phyloP scores from a whole-genome alignment of 2,329 filamentous ascomycete genomes.

The Rhinocladiella mackenziei region DNA sequence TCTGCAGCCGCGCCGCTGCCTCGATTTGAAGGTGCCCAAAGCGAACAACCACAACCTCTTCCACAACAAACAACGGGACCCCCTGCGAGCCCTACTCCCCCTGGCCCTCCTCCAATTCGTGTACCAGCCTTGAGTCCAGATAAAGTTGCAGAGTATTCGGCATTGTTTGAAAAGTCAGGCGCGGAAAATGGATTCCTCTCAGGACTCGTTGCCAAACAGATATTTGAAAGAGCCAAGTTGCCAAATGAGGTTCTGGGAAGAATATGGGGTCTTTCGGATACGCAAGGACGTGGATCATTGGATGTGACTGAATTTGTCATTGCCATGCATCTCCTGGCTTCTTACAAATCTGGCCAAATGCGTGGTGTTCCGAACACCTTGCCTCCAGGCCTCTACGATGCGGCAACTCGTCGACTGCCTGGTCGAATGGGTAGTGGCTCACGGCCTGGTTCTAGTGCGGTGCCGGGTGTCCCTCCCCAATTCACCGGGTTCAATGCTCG shows the following conservation, averaged over 20 bases:
- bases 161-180: slow-evolving; percentile 85
- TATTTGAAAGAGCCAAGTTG: slow-evolving; percentile 88
- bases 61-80: slow-evolving; percentile 56
- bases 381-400: slow-evolving; percentile 83
- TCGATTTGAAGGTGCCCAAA: slow-evolving; percentile 65
- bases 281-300: slow-evolving; percentile 82
- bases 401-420: slow-evolving; percentile 67
- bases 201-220: slow-evolving; percentile 73
- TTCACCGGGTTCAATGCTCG: slow-evolving; percentile 63
- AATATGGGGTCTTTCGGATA: slow-evolving; percentile 94
- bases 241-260: slow-evolving; percentile 87
- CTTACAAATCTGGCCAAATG: slow-evolving; percentile 78
- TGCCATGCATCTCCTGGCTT: slow-evolving; percentile 93
- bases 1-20: slow-evolving; percentile 70
- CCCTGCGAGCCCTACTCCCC: slow-evolving; percentile 43
- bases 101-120: slow-evolving; percentile 63
- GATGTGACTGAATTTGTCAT: slow-evolving; percentile 92
- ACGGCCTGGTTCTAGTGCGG: slow-evolving; percentile 49
- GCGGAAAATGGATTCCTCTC: slow-evolving; percentile 72
- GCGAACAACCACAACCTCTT: slow-evolving; percentile 35
- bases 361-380: slow-evolving; percentile 74
- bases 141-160: slow-evolving; percentile 82
- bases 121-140: slow-evolving; percentile 85
- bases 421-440: slow-evolving; percentile 51
- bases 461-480: slow-evolving; percentile 74